A percentile compares a stretch with the other conserved stretches of the same genome.
These are phyloP conservation scores for Ceratobasidium sp. DNA, from an alignment of 1,284 basidiomycete genomes.

Conservation along the genomic window DNA sequence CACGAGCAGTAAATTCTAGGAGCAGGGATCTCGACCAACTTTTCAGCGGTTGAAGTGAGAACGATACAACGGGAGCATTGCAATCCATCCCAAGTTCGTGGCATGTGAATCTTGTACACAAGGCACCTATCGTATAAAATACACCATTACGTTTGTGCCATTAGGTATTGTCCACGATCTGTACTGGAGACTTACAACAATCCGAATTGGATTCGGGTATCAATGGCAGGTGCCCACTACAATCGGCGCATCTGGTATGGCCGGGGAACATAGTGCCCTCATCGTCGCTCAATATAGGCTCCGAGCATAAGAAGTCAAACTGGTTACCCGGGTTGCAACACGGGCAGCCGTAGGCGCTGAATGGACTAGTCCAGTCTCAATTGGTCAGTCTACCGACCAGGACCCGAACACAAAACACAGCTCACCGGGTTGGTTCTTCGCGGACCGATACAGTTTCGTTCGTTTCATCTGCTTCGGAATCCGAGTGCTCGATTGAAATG, in stretches of 20 bases:
- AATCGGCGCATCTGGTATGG: neutral
- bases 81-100: neutral
- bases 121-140: neutral
- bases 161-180: too few species aligned
- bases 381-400: too few species aligned
- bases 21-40: neutral
- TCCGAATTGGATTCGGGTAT: neutral
- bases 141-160: neutral
- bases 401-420: neutral
- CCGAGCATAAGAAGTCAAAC: neutral
- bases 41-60: neutral
- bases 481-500: neutral
- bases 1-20: neutral
- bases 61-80: neutral
- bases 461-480: neutral
- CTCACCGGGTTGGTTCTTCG: neutral
- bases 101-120: neutral
- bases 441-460: neutral
- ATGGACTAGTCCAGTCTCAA: too few species aligned
- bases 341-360: neutral
- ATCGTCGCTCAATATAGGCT: neutral
- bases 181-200: slow-evolving; percentile 13
- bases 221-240: neutral
- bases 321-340: neutral
- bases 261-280: neutral